Base-by-base conservation (phyloP, 768 basidiomycete species). In the Sporobolomyces pararoseus region DNA sequence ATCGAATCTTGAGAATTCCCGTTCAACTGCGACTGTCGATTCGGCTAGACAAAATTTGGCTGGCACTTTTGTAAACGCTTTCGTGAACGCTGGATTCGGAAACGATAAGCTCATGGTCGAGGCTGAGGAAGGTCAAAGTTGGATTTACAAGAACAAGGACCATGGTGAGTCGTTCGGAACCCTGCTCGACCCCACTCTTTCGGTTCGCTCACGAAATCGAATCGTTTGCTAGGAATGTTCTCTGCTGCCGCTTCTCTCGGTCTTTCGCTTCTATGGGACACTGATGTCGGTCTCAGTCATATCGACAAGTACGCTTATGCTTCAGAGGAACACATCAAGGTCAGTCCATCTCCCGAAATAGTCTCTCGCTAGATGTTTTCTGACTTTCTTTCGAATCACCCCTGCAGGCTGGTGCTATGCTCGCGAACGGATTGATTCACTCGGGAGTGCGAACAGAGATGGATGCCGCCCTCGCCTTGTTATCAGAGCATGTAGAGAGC, bases 121-220 rank as follows among this genome's bases (percentile, higher is more conserved):
- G 77, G 95, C 93, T 2, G 90, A 92, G 68, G 94, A 96, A 77
- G 95, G 96, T 19, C 90, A 86, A 80, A 94, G 91, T 76, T 99
- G 93, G 93, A 91, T 99, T 66, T 99, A 98, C 84, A 98, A 98
- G 85, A 98, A 98, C 83, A 98, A 98, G 81, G 95, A 97, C 62
- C 91, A 96, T 72, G 96, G 94, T 88, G 66, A 27, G 83, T 77
- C 17, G n/a, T n/a, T n/a, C n/a, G n/a, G n/a, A n/a, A n/a, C n/a
- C n/a, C n/a, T n/a, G n/a, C n/a, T n/a, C n/a, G n/a, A n/a, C 19
- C 59, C 46, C 14, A 21, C 50, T 31, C 10, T 49, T 32, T 2
- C 14, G 31, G 17, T 42, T 32, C 31, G 34, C 29, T 34, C 16
- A 27, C 7, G 39, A 54, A 25, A 29, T 42, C 13, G n/a, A 35